Base-by-base conservation (phyloP, 148 eudicot genomes). In the Spergularia marina region DNA sequence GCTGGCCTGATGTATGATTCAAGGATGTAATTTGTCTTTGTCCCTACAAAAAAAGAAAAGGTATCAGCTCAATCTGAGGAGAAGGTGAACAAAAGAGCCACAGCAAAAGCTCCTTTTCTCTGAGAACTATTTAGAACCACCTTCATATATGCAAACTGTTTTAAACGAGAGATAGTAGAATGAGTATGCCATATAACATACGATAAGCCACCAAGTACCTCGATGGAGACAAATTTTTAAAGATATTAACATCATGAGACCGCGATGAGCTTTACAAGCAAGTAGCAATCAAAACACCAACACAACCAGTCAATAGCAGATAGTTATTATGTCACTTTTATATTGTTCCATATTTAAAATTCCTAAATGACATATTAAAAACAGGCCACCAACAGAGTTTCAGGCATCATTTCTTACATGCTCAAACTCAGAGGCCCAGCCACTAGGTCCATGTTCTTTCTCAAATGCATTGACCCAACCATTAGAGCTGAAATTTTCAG, bases 351-450 rank as follows among this genome's bases (percentile, higher is more conserved):
- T 56, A 30, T 21, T 36, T 41, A 39, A 67, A 20, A 40, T 61
- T 13, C 47, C 51, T 34, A 25, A 47, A 64, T 39, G 30, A 9
- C 21, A 41, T 39, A 49, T 49, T 14, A 30, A 17, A 79, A 51
- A 14, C 59, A 74, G 41, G 21, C 18, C 49, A 62, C 39, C 34
- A 68, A 40, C 30, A 73, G 11, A 70, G 52, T 51, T 41, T 34
- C 70, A 55, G 76, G 62, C 41, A 65, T 56, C 40, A 68, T 14
- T 60, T 53, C 96, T 87, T 88, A 95, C 98, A 74, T 85, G 94
- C 75, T 89, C 90, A 87, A 95, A 95, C 83, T 95, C 96, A 84
- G 96, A 90, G 74, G 97, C 99, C 99, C 99, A 95, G 51, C 91
- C 97, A 82, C 80, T 82, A 66, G 88, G 84, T 39, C 99, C 98